Evolutionary conservation across 225 moss, liverwort and hornwort species (phyloP), one percentile per base, ranked within the genome.

Genomic region (Anthoceros angustus): DNA sequence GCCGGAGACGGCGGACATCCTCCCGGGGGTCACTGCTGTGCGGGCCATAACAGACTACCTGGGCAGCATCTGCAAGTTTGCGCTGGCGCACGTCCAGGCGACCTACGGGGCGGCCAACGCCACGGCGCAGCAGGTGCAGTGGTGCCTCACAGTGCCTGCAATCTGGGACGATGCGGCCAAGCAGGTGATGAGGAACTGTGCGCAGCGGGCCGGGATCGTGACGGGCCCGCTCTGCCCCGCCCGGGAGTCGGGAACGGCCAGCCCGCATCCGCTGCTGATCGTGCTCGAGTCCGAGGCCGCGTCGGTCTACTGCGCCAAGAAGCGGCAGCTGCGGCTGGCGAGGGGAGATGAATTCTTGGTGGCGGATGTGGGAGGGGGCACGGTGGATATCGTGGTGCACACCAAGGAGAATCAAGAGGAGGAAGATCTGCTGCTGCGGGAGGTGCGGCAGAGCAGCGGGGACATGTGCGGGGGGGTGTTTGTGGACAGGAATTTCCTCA

Each of bases 331-430:
- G 12, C 43, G 39, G 5, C 14, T 66, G 41, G 12, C 8, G 9
- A 9, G 6, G 39, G 76, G 76, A 0, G 72, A 71, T 0, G 48
- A 25, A 40, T 76, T 76, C 5, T 9, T 76, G 16, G 76, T 76
- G 4, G 76, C 76, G 14, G 76, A 76, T 41, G 63, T 76, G 2
- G 76, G 76, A 43, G 76, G 76, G 5, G 76, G 72, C 7, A 77
- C 72, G 16, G 66, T 73, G 9, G 77, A 77, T 65, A 77, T 70
- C n/a, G 74, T 77, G 43, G 77, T 77, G 1, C 77, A 74, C 48
- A 66, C 70, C 63, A 77, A 77, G 67, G 72, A 25, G 0, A 77
- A 67, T 0, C 66, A 67, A 0, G 74, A 63, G 25, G 45, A 67
- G 64, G 62, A 77, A 43, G 73, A 23, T 0, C 14, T 55, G 55